phyloP scores from a whole-genome alignment of 164 flowering plant genomes.

The Warburgia ugandensis region DNA sequence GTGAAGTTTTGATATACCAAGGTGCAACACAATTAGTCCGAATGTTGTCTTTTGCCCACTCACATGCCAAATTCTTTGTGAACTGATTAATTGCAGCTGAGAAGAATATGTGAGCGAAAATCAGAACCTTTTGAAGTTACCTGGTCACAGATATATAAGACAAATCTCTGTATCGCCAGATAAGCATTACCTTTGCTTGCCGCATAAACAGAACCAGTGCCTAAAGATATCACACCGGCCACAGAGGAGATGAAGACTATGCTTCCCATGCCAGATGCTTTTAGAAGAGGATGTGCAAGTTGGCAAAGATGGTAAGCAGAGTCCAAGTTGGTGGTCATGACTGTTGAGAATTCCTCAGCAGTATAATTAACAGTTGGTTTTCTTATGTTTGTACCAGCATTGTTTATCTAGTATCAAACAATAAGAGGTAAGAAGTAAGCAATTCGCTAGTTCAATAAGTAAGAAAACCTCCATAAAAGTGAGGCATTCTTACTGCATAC shows the following conservation, averaged over 20 bases:
- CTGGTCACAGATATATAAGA: background rate
- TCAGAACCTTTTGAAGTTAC: background rate
- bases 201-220: conserved; percentile 22
- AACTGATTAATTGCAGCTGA: conserved; percentile 71
- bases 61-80: conserved; percentile 69
- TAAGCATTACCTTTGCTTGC: conserved; percentile 36
- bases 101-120: background rate
- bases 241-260: conserved; percentile 46
- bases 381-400: conserved; percentile 32
- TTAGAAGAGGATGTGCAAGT: conserved; percentile 49
- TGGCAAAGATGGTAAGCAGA: conserved; percentile 45
- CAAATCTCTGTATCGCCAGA: background rate
- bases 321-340: conserved; percentile 40
- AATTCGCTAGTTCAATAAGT: background rate
- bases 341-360: conserved; percentile 29
- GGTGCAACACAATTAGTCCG: conserved; percentile 61
- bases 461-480: background rate
- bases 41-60: conserved; percentile 83
- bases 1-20: conserved; percentile 60
- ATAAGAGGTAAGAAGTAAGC: background rate
- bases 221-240: conserved; percentile 22
- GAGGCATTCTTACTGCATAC: background rate
- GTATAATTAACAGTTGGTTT: conserved; percentile 32
- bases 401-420: conserved; percentile 30
- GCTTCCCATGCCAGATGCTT: conserved; percentile 38